These are phyloP conservation scores for Spergularia marina DNA, from an alignment of 148 eudicot genomes.

Conservation along the genomic window DNA sequence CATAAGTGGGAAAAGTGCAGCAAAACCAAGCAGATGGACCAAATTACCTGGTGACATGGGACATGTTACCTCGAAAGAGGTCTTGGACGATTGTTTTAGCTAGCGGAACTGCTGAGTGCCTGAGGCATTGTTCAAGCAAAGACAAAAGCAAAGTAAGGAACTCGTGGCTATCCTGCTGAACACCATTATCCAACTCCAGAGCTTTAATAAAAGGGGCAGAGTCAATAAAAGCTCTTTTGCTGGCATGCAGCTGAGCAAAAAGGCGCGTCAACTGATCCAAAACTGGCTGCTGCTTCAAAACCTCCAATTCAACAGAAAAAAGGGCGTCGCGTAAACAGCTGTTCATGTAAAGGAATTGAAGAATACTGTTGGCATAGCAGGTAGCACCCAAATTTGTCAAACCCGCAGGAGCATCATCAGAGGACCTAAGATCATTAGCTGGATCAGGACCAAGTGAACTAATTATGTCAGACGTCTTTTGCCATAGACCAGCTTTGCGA, in stretches of 20 bases:
- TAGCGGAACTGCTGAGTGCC: constrained; percentile 54
- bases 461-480: constrained; percentile 69
- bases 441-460: constrained; percentile 77
- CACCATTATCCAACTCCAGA: constrained; percentile 92
- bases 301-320: constrained; percentile 77
- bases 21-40: not conserved
- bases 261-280: constrained; percentile 84
- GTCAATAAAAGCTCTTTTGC: constrained; percentile 82
- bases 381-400: constrained; percentile 97
- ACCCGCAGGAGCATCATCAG: constrained; percentile 70
- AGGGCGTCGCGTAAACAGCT: constrained; percentile 76
- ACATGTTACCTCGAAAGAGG: constrained; percentile 91
- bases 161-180: constrained; percentile 98
- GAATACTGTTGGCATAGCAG: constrained; percentile 97
- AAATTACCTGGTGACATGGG: constrained; percentile 81
- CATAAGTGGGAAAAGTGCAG: not conserved
- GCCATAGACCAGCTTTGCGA: constrained; percentile 94
- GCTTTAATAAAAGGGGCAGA: constrained; percentile 92
- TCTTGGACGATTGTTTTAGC: constrained; percentile 81
- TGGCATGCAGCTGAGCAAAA: constrained; percentile 84
- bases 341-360: constrained; percentile 90
- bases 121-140: constrained; percentile 83
- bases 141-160: constrained; percentile 89
- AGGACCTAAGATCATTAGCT: constrained; percentile 59
- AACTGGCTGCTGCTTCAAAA: constrained; percentile 74